Percentiles rank a stretch among this genome's conserved stretches.
Evolutionary conservation across 192 early-diverging fungal species (phyloP).

Genomic region (Rhizophagus sp.): DNA sequence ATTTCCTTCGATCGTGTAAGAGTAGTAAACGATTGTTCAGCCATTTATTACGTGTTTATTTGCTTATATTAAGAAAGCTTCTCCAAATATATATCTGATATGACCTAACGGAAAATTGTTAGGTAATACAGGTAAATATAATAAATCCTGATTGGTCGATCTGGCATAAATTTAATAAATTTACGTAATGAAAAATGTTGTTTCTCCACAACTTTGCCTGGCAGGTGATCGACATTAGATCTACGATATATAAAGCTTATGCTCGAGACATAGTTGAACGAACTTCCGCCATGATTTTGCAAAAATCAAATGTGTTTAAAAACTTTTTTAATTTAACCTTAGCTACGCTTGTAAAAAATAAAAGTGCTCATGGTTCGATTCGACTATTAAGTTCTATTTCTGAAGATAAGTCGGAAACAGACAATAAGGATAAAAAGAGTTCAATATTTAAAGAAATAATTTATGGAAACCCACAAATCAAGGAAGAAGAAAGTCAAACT

Average conservation of each 20-base stretch:
- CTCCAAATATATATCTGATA: background rate
- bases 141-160: too few species aligned
- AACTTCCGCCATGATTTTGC: background rate
- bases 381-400: too few species aligned
- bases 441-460: background rate
- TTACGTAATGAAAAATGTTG: too few species aligned
- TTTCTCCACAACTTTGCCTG: too few species aligned
- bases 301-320: background rate
- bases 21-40: background rate
- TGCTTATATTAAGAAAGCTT: background rate
- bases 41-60: background rate
- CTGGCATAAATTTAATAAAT: too few species aligned
- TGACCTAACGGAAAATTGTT: background rate
- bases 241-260: background rate
- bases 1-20: background rate
- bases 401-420: too few species aligned
- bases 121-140: too few species aligned
- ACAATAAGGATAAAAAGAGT: background rate
- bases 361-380: background rate
- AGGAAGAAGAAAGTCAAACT: constrained; percentile 39
- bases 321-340: background rate
- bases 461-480: background rate
- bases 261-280: background rate
- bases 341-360: background rate
- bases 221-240: background rate